Evolutionary conservation across 2,329 filamentous ascomycete species (phyloP).

Genomic region (Malbranchea zuffiana): DNA sequence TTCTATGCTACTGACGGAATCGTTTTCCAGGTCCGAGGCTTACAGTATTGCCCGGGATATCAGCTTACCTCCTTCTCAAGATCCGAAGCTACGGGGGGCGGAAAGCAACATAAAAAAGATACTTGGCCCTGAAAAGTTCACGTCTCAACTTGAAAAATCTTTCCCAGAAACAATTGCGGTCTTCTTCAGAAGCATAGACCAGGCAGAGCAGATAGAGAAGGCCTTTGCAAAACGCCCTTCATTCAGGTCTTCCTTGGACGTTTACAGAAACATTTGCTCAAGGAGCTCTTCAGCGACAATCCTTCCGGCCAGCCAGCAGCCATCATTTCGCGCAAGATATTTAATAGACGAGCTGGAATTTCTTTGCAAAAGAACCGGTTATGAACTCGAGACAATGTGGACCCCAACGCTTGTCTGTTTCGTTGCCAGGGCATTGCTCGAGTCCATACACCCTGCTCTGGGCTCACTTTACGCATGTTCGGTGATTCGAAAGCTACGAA

Average conservation of each 20-base stretch:
- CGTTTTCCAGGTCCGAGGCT: constrained; percentile 68
- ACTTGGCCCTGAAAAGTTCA: constrained; percentile 56
- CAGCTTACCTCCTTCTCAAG: constrained; percentile 34
- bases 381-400: constrained; percentile 58
- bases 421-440: constrained; percentile 65
- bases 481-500: constrained; percentile 71
- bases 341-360: constrained; percentile 65
- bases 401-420: constrained; percentile 62
- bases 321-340: constrained; percentile 69
- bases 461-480: constrained; percentile 81
- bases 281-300: constrained; percentile 54
- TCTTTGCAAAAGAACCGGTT: constrained; percentile 61
- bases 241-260: constrained; percentile 51
- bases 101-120: constrained; percentile 56
- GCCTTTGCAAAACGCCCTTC: constrained; percentile 50
- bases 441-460: constrained; percentile 68
- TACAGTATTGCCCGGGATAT: constrained; percentile 76
- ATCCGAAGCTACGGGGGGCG: constrained; percentile 44
- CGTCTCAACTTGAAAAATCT: constrained; percentile 52
- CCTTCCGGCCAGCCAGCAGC: constrained; percentile 72
- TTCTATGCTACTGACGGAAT: constrained; percentile 49
- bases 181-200: constrained; percentile 66
- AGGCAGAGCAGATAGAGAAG: constrained; percentile 62
- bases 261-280: constrained; percentile 57
- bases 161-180: constrained; percentile 68